These are phyloP conservation scores for Plantago ovata DNA, from an alignment of 257 asterid genomes.

Conservation along the genomic window DNA sequence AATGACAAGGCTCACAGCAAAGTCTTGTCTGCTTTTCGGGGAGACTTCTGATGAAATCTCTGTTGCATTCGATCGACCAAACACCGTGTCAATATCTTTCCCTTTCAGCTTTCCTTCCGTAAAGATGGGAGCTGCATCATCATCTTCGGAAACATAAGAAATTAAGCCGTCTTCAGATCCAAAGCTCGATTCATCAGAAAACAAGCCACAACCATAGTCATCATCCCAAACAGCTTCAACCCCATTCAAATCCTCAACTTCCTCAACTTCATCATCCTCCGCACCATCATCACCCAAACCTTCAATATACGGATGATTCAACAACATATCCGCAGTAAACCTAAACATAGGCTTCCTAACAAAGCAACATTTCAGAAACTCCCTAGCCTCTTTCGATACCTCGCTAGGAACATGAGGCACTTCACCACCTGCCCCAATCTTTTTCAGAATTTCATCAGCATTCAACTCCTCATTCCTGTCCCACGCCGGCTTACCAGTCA, in stretches of 20 bases:
- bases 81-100: constrained; percentile 25
- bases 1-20: constrained; percentile 47
- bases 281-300: constrained; percentile 37
- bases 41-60: constrained; percentile 28
- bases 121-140: constrained; percentile 36
- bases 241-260: constrained; percentile 51
- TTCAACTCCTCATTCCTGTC: constrained; percentile 26
- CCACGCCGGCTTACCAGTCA: constrained; percentile 74
- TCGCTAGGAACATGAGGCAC: constrained; percentile 48
- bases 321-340: constrained; percentile 72
- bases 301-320: constrained; percentile 58
- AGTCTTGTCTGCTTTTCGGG: constrained; percentile 22
- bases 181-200: constrained; percentile 27
- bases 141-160: constrained; percentile 51
- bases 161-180: constrained; percentile 39
- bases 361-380: constrained; percentile 76
- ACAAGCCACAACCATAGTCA: constrained; percentile 29
- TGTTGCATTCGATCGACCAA: constrained; percentile 24
- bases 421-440: constrained; percentile 48
- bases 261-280: constrained; percentile 35
- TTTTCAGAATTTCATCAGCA: constrained; percentile 45
- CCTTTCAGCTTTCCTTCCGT: constrained; percentile 24
- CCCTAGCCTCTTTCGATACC: constrained; percentile 61
- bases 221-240: constrained; percentile 48
- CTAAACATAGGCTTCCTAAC: constrained; percentile 68